Conservation (phyloP, 345 rosid species). For the Reutealis trisperma region DNA sequence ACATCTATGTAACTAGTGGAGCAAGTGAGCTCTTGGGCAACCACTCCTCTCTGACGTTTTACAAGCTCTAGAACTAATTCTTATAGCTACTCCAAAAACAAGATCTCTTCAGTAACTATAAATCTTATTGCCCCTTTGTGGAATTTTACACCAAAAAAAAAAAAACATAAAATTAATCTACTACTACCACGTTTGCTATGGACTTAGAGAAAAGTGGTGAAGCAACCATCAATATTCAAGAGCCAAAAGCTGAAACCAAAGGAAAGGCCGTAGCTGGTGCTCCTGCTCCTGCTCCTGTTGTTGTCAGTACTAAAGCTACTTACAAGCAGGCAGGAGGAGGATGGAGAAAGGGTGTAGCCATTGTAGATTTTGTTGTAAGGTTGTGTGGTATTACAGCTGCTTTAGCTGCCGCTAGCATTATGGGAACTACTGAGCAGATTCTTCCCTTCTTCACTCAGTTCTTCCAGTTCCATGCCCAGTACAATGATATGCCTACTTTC, state of each 20-base stretch:
- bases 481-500: conserved; percentile 44
- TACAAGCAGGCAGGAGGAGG: conserved; percentile 22
- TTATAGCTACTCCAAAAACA: conserved; percentile 23
- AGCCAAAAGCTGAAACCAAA: conserved; percentile 28
- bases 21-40: conserved; percentile 29
- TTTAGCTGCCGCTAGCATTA: conserved; percentile 41
- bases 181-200: conserved; percentile 14
- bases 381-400: conserved; percentile 40
- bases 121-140: background rate
- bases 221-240: conserved; percentile 18
- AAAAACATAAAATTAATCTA: background rate
- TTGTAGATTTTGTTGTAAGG: conserved; percentile 49
- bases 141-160: background rate
- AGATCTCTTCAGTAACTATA: conserved; percentile 1
- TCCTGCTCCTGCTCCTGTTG: conserved; percentile 12
- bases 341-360: conserved; percentile 43
- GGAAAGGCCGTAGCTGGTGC: conserved; percentile 29
- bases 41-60: conserved; percentile 31
- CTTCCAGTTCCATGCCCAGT: conserved; percentile 63
- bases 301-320: conserved; percentile 7
- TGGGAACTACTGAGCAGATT: conserved; percentile 45
- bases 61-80: background rate
- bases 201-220: conserved; percentile 25
- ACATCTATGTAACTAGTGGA: conserved; percentile 23
- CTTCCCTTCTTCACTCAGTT: conserved; percentile 71